A percentile compares a stretch with the other conserved stretches of the same genome.
Conservation (phyloP, 2,329 filamentous ascomycete genomes). For the Arthrinium puccinioides region DNA sequence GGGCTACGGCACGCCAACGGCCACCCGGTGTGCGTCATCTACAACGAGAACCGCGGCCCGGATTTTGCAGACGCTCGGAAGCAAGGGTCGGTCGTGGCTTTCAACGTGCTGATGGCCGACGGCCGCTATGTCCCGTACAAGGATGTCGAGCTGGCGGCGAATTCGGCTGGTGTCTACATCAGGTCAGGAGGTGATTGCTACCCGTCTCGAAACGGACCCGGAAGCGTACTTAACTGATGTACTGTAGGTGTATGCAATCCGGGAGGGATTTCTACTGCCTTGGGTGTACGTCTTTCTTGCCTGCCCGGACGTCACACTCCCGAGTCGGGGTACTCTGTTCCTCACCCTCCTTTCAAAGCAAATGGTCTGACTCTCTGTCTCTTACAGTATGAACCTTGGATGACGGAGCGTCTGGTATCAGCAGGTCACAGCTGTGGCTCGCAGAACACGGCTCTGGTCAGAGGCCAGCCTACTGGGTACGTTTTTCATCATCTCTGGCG, state of each 20-base stretch:
- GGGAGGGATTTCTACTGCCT: constrained; percentile 36
- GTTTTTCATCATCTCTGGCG: constrained; percentile 8
- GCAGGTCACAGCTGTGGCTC: constrained; percentile 52
- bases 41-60: constrained; percentile 27
- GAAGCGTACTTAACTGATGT: not conserved
- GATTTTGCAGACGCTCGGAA: constrained; percentile 42
- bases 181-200: constrained; percentile 42
- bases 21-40: constrained; percentile 41
- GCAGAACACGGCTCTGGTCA: constrained; percentile 43
- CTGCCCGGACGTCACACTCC: too few species aligned
- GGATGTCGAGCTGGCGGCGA: constrained; percentile 51
- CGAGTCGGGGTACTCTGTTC: too few species aligned
- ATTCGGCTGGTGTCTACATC: constrained; percentile 49
- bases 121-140: constrained; percentile 49
- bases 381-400: constrained; percentile 45
- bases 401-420: constrained; percentile 46
- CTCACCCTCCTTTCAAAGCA: too few species aligned
- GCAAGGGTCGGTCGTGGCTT: constrained; percentile 56
- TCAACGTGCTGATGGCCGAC: constrained; percentile 49
- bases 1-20: constrained; percentile 47
- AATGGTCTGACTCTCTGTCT: too few species aligned
- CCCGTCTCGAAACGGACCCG: not conserved
- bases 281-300: too few species aligned
- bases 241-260: constrained; percentile 42
- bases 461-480: constrained; percentile 46